Evolutionary conservation across 257 asterid genomes (phyloP).

Genomic region (Mitragyna speciosa): DNA sequence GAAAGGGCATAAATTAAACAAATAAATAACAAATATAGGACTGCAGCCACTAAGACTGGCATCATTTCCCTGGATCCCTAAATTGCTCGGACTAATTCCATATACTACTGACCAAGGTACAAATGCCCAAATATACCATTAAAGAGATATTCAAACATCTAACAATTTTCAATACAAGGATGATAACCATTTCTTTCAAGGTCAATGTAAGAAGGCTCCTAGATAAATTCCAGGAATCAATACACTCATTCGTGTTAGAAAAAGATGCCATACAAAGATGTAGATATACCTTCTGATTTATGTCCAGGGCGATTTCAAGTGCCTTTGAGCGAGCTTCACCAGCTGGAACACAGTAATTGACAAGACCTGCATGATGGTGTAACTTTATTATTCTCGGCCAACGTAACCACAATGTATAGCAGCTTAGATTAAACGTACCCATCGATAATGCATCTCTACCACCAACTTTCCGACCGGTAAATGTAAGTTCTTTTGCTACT

Average conservation of each 20-base stretch:
- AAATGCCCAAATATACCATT: background rate
- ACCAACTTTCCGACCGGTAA: slow-evolving; percentile 36
- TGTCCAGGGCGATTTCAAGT: slow-evolving; percentile 72
- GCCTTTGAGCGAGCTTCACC: slow-evolving; percentile 83
- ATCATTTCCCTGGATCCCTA: background rate
- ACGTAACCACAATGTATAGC: background rate
- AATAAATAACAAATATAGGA: background rate
- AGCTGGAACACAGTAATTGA: slow-evolving; percentile 75
- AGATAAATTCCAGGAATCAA: background rate
- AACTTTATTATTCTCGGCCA: slow-evolving; percentile 5
- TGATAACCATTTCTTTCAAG: background rate
- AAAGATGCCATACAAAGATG: no score
- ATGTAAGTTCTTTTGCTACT: slow-evolving; percentile 76
- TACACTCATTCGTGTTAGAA: background rate
- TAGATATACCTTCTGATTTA: slow-evolving; percentile 66
- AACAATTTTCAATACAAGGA: background rate
- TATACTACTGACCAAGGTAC: background rate
- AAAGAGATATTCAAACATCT: background rate
- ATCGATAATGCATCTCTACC: slow-evolving; percentile 37
- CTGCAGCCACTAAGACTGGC: background rate
- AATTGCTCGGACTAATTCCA: background rate
- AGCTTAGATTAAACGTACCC: slow-evolving; percentile 23
- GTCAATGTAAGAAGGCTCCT: background rate
- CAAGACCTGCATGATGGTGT: slow-evolving; percentile 61
- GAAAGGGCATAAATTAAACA: background rate